Evolutionary conservation across 768 basidiomycete genomes (phyloP), one percentile per base, ranked within the genome.

Genomic region (Tulasnella sp.): DNA sequence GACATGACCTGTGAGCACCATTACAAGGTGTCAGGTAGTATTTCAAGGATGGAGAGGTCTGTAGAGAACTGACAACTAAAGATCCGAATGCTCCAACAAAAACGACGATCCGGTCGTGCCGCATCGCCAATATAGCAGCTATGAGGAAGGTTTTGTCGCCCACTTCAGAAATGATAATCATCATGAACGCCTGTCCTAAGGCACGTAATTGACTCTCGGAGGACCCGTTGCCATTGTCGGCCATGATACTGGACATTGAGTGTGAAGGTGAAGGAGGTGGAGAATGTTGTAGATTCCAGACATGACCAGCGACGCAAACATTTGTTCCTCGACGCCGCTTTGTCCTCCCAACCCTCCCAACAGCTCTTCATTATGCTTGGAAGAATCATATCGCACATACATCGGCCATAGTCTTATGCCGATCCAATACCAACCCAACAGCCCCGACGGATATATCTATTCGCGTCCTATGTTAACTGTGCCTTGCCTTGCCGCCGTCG

Each of bases 101-200:
- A 61, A 99, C 92, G 59, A 83, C 73, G 45, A 85, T 65, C 21
- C 92, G 67, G 81, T 87, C 68, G 84, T 90, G 74, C 5, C 91
- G 85, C 83, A 93, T 93, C 10, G 94, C 76, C 64, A 79, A 73
- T 51, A 94, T 91, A 52, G 94, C 91, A 51, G 95, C 74, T 34
- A 86, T 85, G 64, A 86, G 75, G 68, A 86, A 86, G 0, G 95
- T 97, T 71, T 97, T 96, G 82, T 98, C 95, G 23, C 95, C 95
- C 44, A 94, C 86, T 76, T 93, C 90, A 2, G 89, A 91, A 69
- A 87, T 77, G 32, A 97, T 85, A 67, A 96, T 97, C 84, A 95
- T 92, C 63, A 79, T 71, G 74, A 93, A 91, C 4, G 90, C 81
- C 67, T 91, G 86, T 4, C 79, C 61, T 62, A 94, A 79, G 9